phyloP scores from a whole-genome alignment of 768 basidiomycete genomes.

The Termitomyces sp. region DNA sequence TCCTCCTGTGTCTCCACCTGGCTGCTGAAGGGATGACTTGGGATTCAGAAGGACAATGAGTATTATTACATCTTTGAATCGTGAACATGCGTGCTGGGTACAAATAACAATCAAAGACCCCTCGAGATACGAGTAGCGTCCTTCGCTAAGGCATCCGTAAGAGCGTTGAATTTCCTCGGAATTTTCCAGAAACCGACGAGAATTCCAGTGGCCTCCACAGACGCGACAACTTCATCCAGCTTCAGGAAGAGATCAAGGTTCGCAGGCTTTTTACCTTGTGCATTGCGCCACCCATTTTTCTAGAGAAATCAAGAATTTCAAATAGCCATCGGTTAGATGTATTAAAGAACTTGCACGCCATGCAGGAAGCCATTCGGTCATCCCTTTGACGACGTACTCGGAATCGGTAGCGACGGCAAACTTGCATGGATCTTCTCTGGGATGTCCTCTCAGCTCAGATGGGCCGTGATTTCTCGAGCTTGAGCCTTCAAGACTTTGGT shows the following conservation, averaged over 20 bases:
- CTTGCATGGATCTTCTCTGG: neutral
- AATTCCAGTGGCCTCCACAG: neutral
- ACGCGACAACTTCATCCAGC: neutral
- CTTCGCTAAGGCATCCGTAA: neutral
- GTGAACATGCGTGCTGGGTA: neutral
- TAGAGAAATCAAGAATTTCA: neutral
- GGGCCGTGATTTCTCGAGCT: too few relatives aligned
- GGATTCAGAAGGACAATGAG: neutral
- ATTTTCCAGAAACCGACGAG: constrained; percentile 5
- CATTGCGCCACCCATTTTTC: constrained; percentile 1
- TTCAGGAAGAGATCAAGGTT: constrained; percentile 6
- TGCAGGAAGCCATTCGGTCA: neutral
- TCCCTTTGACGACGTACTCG: constrained; percentile 7
- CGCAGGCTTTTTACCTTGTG: constrained; percentile 4
- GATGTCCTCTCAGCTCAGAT: neutral
- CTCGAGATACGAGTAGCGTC: neutral
- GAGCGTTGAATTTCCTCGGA: neutral
- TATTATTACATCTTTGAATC: neutral
- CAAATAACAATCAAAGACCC: neutral
- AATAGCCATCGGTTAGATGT: too few relatives aligned
- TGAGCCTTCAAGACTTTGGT: neutral
- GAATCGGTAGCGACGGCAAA: constrained; percentile 4
- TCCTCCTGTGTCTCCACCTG: constrained; percentile 10
- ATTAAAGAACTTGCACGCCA: constrained; percentile 2
- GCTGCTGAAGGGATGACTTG: constrained; percentile 4